A percentile compares a stretch with the other conserved stretches of the same genome.
Evolutionary conservation across 2,329 filamentous ascomycete genomes (phyloP).

Genomic region (Macrophomina phaseolina): DNA sequence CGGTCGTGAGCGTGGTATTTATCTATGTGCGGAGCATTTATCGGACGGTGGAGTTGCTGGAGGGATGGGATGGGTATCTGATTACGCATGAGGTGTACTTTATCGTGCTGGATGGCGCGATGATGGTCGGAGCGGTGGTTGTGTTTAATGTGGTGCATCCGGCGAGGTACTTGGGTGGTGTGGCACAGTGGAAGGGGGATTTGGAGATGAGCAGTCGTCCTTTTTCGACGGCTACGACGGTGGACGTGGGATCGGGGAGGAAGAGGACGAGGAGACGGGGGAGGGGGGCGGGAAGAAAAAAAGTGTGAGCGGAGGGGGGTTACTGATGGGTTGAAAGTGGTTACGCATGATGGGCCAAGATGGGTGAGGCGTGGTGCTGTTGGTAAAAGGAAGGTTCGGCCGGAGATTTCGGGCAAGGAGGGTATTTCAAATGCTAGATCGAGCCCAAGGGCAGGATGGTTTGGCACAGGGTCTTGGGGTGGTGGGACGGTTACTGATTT

Average conservation of each 20-base stretch:
- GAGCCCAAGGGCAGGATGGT: background rate
- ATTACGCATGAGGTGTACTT: conserved; percentile 59
- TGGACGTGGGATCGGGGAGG: background rate
- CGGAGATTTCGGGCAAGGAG: no score
- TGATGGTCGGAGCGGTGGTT: conserved; percentile 59
- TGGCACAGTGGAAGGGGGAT: background rate
- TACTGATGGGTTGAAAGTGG: no score
- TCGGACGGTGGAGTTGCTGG: conserved; percentile 56
- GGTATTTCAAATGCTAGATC: background rate
- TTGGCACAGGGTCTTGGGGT: background rate
- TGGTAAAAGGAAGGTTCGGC: no score
- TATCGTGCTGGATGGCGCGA: conserved; percentile 55
- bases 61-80: conserved; percentile 58
- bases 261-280: background rate
- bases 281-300: background rate
- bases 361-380: no score
- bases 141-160: conserved; percentile 24
- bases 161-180: background rate
- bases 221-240: conserved; percentile 3
- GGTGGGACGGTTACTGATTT: background rate
- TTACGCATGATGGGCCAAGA: no score
- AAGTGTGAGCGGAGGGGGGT: background rate
- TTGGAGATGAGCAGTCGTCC: background rate
- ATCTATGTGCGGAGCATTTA: conserved; percentile 58
- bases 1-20: conserved; percentile 50